phyloP scores from a whole-genome alignment of 805 yeast species.

The Starmerella potacharoeniae region DNA sequence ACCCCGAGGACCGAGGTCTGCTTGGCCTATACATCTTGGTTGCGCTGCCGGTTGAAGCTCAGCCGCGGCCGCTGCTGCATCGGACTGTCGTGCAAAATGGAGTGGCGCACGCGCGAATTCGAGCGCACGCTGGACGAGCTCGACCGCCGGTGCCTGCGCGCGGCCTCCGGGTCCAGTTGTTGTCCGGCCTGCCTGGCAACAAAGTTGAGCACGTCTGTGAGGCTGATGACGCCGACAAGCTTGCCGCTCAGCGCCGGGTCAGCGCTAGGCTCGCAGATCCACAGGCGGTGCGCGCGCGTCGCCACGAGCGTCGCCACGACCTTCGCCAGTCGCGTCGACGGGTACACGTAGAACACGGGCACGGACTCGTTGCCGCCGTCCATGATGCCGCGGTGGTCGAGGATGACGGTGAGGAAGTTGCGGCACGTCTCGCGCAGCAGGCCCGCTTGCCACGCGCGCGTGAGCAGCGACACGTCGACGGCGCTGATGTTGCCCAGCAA shows the following conservation, averaged over 20 bases:
- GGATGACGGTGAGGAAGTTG: conserved; percentile 75
- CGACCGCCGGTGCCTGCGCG: conserved; percentile 73
- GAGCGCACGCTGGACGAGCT: conserved; percentile 23
- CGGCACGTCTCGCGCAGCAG: conserved; percentile 71
- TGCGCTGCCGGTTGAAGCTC: conserved; percentile 17
- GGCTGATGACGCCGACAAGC: conserved; percentile 79
- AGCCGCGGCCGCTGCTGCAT: conserved; percentile 13
- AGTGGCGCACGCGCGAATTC: conserved; percentile 18
- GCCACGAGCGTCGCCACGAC: conserved; percentile 93
- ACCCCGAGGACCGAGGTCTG: not conserved
- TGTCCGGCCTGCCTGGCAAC: conserved; percentile 67
- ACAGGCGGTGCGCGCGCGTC: conserved; percentile 72
- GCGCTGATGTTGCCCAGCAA: conserved; percentile 87
- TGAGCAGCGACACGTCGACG: conserved; percentile 82
- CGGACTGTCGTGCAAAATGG: conserved; percentile 12
- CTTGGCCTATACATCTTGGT: not conserved
- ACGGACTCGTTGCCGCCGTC: conserved; percentile 84
- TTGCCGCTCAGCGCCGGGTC: conserved; percentile 44
- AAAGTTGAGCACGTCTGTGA: conserved; percentile 78
- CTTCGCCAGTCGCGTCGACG: conserved; percentile 67
- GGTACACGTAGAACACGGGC: conserved; percentile 90
- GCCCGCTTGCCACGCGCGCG: conserved; percentile 77
- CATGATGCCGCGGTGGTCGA: conserved; percentile 78
- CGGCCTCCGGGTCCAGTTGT: conserved; percentile 67
- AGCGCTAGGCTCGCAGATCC: conserved; percentile 31